Evolutionary conservation across 2,329 filamentous ascomycete species (phyloP), one percentile per base, ranked within the genome.

Genomic region (Calycina marina): DNA sequence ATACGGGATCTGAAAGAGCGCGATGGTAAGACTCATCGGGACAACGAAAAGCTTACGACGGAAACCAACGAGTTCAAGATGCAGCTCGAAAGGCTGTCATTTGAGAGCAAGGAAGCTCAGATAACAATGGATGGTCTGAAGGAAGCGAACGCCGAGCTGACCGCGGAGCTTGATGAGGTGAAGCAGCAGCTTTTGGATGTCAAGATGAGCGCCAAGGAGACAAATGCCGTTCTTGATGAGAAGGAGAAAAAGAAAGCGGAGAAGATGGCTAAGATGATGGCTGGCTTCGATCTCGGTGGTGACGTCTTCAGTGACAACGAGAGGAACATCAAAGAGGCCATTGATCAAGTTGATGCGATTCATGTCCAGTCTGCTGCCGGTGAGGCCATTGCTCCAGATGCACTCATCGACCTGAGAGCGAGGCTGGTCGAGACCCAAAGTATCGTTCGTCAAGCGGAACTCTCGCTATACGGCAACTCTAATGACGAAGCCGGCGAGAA

Each of bases 181-280:
- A 96, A 96, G 62, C 86, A 94, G 56, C 86, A 94, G 52, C 72
- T 98, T 32, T 67, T 96, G 12, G 86, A 96, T 55, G 85, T 90
- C 28, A 88, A 88, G 62, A 94, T 96, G 81, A 90, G 76, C 45
- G 85, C 88, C 36, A 93, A 90, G 61, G 90, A 96, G 60, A 88
- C 81, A 2, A 85, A 73, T 27, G 85, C 85, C 6, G 78, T 84
- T 11, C 62, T 92, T 13, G 88, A 96, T 47, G 90, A 96, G 59
- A 98, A 98, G 67, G 92, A 96, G 60, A 88, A 85, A 66, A 86
- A 85, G 62, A 98, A 98, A 68, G 84, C 86, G 1, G 90, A 98
- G 61, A 90, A 92, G 60, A 98, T 98, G 90, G 90, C 90, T 26
- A 82, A 94, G 68, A 98, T 98, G 90, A 94, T 98, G 88, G 90